These are phyloP conservation scores for Kwoniella mangroviensis DNA, from an alignment of 768 basidiomycete species.

Conservation along the genomic window DNA sequence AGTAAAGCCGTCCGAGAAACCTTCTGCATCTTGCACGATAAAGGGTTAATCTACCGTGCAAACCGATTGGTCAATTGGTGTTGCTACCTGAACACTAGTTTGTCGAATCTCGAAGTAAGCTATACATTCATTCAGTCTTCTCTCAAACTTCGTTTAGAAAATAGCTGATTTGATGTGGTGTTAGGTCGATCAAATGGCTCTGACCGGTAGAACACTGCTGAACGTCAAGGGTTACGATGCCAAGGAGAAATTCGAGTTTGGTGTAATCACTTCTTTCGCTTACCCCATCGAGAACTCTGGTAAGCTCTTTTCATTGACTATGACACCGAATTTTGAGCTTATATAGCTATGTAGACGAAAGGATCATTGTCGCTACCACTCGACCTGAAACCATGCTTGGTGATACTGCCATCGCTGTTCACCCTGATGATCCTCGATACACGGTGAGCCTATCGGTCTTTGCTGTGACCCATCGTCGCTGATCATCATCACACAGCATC, in stretches of 20 bases:
- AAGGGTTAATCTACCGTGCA: slow-evolving; percentile 89
- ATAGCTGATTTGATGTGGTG: background rate
- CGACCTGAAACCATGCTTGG: slow-evolving; percentile 99
- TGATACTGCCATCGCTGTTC: slow-evolving; percentile 95
- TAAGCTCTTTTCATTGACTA: slow-evolving; percentile 51
- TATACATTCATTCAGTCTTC: background rate
- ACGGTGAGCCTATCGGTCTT: slow-evolving; percentile 61
- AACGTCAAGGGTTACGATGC: slow-evolving; percentile 90
- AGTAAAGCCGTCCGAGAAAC: slow-evolving; percentile 88
- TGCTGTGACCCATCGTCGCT: background rate
- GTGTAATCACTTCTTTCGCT: slow-evolving; percentile 93
- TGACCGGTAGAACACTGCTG: slow-evolving; percentile 80
- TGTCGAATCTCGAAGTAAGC: slow-evolving; percentile 92
- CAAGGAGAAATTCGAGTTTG: slow-evolving; percentile 97
- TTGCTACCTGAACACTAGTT: slow-evolving; percentile 88
- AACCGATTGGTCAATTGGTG: slow-evolving; percentile 99
- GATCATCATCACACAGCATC: slow-evolving; percentile 64
- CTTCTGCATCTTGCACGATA: slow-evolving; percentile 88
- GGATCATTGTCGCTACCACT: slow-evolving; percentile 90
- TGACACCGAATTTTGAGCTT: background rate
- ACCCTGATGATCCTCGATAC: slow-evolving; percentile 89
- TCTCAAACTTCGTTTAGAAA: background rate
- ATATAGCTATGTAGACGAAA: slow-evolving; percentile 68
- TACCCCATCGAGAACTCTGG: slow-evolving; percentile 87
- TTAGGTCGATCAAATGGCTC: slow-evolving; percentile 89